Evolutionary conservation across 2,329 filamentous ascomycete genomes (phyloP).

Genomic region (Cladosporium velox): DNA sequence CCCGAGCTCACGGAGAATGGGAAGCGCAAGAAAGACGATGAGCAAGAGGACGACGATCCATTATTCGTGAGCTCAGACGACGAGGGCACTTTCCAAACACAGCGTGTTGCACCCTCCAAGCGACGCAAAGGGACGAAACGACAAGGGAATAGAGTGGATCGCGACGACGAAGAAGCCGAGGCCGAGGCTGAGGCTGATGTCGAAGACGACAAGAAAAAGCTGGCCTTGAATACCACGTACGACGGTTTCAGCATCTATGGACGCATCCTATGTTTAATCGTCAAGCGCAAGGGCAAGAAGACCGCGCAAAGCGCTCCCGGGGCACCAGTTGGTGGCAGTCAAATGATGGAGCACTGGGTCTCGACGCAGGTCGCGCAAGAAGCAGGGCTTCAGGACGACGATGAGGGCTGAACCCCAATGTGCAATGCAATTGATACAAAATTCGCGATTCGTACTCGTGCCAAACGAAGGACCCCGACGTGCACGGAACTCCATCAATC

Average conservation of each 20-base stretch:
- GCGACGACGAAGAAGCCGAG: constrained; percentile 23
- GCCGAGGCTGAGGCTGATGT: constrained; percentile 25
- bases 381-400: constrained; percentile 34
- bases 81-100: constrained; percentile 38
- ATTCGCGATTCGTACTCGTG: constrained; percentile 1
- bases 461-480: not conserved
- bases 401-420: constrained; percentile 6
- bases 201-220: constrained; percentile 76
- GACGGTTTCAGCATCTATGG: constrained; percentile 97
- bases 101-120: constrained; percentile 30
- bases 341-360: constrained; percentile 46
- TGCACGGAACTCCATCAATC: not conserved
- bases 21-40: constrained; percentile 29
- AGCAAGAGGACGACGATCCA: constrained; percentile 33
- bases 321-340: constrained; percentile 34
- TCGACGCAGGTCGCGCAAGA: constrained; percentile 41
- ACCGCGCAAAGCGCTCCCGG: constrained; percentile 25
- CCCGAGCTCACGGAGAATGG: constrained; percentile 45
- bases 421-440: not conserved
- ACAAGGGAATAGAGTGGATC: constrained; percentile 10
- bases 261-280: constrained; percentile 84
- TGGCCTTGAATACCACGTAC: constrained; percentile 82
- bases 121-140: constrained; percentile 24
- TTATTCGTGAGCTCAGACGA: constrained; percentile 42
- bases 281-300: constrained; percentile 67